Conservation (phyloP, 169 alveolate genomes). For the Cryptosporidium parvum region DNA sequence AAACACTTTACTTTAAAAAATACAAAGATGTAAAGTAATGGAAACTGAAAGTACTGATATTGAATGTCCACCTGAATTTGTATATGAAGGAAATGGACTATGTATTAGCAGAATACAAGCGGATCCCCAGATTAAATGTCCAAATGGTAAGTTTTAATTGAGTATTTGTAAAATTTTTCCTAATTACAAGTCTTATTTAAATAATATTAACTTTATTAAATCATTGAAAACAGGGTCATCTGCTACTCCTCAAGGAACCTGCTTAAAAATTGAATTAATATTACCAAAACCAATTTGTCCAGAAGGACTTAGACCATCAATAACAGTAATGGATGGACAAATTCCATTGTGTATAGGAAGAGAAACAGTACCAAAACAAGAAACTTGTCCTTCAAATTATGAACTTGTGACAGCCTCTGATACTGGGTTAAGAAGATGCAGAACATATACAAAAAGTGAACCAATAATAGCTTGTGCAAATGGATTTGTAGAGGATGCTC, state of each 20-base stretch:
- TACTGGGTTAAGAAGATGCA: constrained; percentile 67
- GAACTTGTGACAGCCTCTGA: constrained; percentile 73
- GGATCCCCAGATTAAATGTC: constrained; percentile 71
- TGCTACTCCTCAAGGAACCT: constrained; percentile 69
- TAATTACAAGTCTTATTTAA: neutral
- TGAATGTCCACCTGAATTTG: constrained; percentile 71
- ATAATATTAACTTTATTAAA: neutral
- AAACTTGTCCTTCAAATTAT: constrained; percentile 67
- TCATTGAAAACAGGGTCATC: constrained; percentile 21
- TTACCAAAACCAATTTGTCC: constrained; percentile 66
- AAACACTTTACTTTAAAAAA: neutral
- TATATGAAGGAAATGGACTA: constrained; percentile 51
- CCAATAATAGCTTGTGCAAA: constrained; percentile 72
- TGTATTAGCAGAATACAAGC: constrained; percentile 61
- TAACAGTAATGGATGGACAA: constrained; percentile 60
- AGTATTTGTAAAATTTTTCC: neutral
- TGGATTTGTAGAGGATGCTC: constrained; percentile 62
- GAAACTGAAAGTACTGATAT: constrained; percentile 60
- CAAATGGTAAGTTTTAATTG: constrained; percentile 35
- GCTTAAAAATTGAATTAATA: constrained; percentile 57
- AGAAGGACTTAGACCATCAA: constrained; percentile 46
- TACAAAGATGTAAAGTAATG: constrained; percentile 38
- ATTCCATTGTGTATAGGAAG: constrained; percentile 68
- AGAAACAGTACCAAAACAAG: constrained; percentile 70
- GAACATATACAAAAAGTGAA: constrained; percentile 71